Percentiles rank a stretch among this genome's conserved stretches.
Evolutionary conservation across 768 basidiomycete genomes (phyloP).

Genomic region (Boletus coccyginus): DNA sequence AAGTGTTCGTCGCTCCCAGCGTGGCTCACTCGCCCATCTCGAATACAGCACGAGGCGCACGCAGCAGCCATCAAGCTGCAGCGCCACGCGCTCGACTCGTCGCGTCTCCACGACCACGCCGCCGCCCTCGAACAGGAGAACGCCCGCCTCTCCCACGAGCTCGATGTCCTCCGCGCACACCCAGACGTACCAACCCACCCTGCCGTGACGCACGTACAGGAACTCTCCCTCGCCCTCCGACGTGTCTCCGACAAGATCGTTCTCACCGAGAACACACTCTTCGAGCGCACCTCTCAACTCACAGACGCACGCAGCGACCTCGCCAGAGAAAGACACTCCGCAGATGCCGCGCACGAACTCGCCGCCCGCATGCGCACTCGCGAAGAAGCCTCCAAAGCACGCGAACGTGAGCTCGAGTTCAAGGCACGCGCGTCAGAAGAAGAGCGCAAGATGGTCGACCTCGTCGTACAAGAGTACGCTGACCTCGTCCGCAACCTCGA

Average conservation of each 20-base stretch:
- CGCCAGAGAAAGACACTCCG: constrained; percentile 37
- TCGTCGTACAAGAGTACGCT: constrained; percentile 71
- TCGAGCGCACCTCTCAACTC: constrained; percentile 48
- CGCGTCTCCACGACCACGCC: constrained; percentile 24
- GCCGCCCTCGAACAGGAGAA: constrained; percentile 56
- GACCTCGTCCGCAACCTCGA: constrained; percentile 68
- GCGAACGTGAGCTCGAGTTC: constrained; percentile 49
- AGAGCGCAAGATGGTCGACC: constrained; percentile 57
- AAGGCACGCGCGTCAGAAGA: constrained; percentile 51
- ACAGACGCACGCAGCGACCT: constrained; percentile 42
- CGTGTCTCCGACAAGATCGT: constrained; percentile 67
- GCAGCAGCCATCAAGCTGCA: constrained; percentile 65
- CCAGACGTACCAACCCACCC: constrained; percentile 44
- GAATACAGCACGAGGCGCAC: constrained; percentile 64
- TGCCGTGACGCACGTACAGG: constrained; percentile 38
- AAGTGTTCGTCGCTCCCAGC: not conserved
- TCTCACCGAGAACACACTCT: constrained; percentile 54
- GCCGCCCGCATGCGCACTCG: constrained; percentile 51
- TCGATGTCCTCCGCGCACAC: constrained; percentile 51
- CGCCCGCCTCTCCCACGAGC: constrained; percentile 50
- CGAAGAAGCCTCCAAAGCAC: constrained; percentile 49
- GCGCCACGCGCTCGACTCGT: constrained; percentile 52
- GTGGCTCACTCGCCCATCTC: not conserved
- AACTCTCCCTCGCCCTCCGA: constrained; percentile 68
- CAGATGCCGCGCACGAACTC: constrained; percentile 54